A percentile compares a stretch with the other conserved stretches of the same genome.
phyloP scores from a whole-genome alignment of 2,329 filamentous ascomycete genomes.

The Arthrobotrys iridis region DNA sequence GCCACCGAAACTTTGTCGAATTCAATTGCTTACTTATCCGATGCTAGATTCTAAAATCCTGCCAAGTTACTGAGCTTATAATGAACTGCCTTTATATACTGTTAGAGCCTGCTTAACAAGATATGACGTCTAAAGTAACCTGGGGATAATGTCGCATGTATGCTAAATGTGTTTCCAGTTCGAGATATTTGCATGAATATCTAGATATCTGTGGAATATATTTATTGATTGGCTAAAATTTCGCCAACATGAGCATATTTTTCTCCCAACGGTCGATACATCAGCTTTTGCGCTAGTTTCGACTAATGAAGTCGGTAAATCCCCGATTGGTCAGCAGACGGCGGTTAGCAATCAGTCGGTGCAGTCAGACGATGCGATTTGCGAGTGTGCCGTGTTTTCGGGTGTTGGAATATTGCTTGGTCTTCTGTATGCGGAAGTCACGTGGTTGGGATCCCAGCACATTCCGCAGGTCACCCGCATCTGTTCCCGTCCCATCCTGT shows the following conservation, averaged over 20 bases:
- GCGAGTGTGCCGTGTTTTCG: background rate
- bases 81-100: no score
- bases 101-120: no score
- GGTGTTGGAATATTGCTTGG: constrained; percentile 29
- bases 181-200: no score
- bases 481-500: background rate
- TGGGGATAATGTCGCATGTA: no score
- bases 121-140: no score
- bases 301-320: background rate
- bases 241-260: background rate
- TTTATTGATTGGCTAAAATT: background rate
- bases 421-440: constrained; percentile 16
- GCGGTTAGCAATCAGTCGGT: constrained; percentile 43
- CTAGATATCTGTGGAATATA: no score
- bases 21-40: no score
- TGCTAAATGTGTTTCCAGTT: no score
- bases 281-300: background rate
- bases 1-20: no score
- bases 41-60: no score
- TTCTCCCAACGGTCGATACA: constrained; percentile 1
- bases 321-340: constrained; percentile 26
- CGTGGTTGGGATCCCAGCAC: background rate
- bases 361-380: constrained; percentile 12
- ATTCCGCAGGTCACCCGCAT: constrained; percentile 27
- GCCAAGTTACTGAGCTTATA: no score